These are phyloP conservation scores for Xylariaceae sp. DNA, from an alignment of 2,329 filamentous ascomycete species.

Conservation along the genomic window DNA sequence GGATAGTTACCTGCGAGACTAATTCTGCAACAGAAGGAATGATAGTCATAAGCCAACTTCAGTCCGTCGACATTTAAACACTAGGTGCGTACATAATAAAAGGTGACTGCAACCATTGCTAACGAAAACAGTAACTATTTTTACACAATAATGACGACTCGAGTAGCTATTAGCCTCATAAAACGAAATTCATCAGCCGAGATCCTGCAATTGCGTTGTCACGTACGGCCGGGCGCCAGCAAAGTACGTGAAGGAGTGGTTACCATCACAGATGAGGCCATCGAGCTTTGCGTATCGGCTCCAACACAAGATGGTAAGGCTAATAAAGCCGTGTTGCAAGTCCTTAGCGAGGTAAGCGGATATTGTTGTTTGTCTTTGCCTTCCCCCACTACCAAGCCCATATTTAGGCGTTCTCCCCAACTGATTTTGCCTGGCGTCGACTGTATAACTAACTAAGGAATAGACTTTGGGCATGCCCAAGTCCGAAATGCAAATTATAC, in stretches of 20 bases:
- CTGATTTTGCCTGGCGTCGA: not conserved
- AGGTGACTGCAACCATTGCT: not conserved
- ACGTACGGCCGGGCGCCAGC: slow-evolving; percentile 70
- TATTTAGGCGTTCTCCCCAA: not conserved
- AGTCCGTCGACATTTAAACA: no score
- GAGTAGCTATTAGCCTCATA: slow-evolving; percentile 56
- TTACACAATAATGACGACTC: slow-evolving; percentile 41
- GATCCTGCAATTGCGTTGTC: slow-evolving; percentile 67
- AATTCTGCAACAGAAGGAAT: not conserved
- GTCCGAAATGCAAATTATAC: slow-evolving; percentile 66
- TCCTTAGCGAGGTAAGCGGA: slow-evolving; percentile 61
- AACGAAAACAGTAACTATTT: not conserved
- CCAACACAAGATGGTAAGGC: slow-evolving; percentile 71
- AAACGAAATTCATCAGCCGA: slow-evolving; percentile 51
- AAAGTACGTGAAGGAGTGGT: slow-evolving; percentile 67
- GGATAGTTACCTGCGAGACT: not conserved
- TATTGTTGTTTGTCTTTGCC: not conserved
- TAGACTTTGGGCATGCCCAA: slow-evolving; percentile 67
- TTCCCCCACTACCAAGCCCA: no score
- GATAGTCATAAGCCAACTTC: not conserved
- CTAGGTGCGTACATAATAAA: not conserved
- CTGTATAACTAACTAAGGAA: slow-evolving; percentile 1
- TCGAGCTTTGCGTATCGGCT: slow-evolving; percentile 71
- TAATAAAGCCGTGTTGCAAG: slow-evolving; percentile 68
- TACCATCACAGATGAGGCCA: slow-evolving; percentile 59